These are phyloP conservation scores for Alternaria consortialis DNA, from an alignment of 2,329 filamentous ascomycete genomes.

Conservation along the genomic window DNA sequence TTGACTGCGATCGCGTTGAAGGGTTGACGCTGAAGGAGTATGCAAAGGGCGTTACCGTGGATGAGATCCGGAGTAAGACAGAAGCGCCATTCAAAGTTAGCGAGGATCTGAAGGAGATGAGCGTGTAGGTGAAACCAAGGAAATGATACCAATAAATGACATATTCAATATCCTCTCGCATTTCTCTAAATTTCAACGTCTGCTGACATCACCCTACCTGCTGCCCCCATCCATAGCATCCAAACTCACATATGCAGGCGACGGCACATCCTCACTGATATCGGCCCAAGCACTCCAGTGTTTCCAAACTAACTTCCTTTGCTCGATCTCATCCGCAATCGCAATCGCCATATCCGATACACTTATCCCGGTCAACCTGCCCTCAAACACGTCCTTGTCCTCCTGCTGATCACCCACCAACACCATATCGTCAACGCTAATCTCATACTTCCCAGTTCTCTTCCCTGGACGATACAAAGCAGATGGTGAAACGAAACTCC, in stretches of 20 bases:
- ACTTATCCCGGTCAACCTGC: conserved; percentile 44
- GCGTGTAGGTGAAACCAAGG: conserved; percentile 23
- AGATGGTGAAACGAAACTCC: conserved; percentile 47
- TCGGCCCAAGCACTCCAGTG: conserved; percentile 47
- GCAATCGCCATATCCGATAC: conserved; percentile 48
- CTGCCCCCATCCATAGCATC: conserved; percentile 31
- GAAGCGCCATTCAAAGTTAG: conserved; percentile 84
- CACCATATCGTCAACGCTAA: conserved; percentile 45
- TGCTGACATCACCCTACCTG: background rate
- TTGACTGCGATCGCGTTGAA: conserved; percentile 77
- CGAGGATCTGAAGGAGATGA: conserved; percentile 81
- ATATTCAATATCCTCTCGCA: background rate
- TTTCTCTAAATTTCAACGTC: rapidly evolving
- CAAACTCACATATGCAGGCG: conserved; percentile 36
- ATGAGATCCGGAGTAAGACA: conserved; percentile 87
- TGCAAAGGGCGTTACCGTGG: conserved; percentile 85
- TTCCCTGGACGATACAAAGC: conserved; percentile 47
- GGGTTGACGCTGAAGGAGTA: conserved; percentile 85
- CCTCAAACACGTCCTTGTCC: conserved; percentile 40
- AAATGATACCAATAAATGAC: conserved; percentile 1
- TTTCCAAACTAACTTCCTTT: conserved; percentile 36
- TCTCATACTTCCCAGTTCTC: conserved; percentile 45
- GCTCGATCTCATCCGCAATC: conserved; percentile 48
- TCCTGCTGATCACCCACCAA: conserved; percentile 34
- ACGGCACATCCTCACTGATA: conserved; percentile 40